These are phyloP conservation scores for Physcomitrium patens DNA, from an alignment of 225 moss, liverwort and hornwort genomes.

Conservation along the genomic window DNA sequence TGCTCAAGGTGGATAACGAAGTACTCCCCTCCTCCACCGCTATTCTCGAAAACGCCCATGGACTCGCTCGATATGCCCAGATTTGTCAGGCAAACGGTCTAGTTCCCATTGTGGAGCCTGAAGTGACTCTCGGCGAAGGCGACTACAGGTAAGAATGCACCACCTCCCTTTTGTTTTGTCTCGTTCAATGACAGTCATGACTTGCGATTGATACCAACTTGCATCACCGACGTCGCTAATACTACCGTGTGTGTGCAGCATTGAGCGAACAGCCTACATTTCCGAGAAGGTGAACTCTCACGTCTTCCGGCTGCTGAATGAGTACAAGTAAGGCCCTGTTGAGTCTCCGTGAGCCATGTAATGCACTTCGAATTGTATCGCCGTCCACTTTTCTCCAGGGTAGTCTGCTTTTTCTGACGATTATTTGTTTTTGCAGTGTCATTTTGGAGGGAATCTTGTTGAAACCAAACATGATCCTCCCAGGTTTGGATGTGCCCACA, in stretches of 20 bases:
- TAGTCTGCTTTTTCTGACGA: constrained; percentile 25
- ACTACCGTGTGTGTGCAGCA: constrained; percentile 52
- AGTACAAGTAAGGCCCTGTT: constrained; percentile 69
- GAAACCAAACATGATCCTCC: constrained; percentile 99
- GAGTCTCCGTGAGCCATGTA: neutral
- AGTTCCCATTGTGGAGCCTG: constrained; percentile 97
- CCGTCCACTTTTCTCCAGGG: neutral
- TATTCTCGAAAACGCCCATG: constrained; percentile 91
- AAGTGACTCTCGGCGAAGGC: constrained; percentile 95
- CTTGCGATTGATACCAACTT: no score
- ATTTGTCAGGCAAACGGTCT: constrained; percentile 97
- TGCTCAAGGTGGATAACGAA: constrained; percentile 80
- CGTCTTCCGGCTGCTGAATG: constrained; percentile 94
- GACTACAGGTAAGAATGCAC: constrained; percentile 74
- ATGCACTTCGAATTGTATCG: neutral
- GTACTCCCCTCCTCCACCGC: constrained; percentile 89
- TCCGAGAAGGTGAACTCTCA: constrained; percentile 99
- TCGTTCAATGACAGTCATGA: no score
- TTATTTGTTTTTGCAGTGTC: constrained; percentile 60
- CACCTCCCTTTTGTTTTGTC: no score
- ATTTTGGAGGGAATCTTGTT: constrained; percentile 97
- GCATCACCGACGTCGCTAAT: no score
- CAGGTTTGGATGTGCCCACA: constrained; percentile 96
- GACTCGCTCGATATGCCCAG: constrained; percentile 94
- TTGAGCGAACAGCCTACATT: constrained; percentile 95